A percentile compares a stretch with the other conserved stretches of the same genome.
Conservation (phyloP, 1,284 basidiomycete species). For the Thelephora terrestris region DNA sequence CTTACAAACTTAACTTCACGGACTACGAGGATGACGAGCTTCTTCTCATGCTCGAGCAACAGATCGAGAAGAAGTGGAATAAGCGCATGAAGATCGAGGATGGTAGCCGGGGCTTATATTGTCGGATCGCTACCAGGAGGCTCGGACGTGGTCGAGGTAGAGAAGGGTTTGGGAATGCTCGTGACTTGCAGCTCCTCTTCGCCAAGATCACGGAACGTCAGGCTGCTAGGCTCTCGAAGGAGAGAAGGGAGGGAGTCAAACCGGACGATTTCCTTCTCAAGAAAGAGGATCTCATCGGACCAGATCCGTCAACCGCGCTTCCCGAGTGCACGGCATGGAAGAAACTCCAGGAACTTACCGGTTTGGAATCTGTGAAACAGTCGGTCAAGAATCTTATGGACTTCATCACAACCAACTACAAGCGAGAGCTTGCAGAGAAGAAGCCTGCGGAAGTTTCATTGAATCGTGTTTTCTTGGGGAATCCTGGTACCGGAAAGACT, state of each 20-base stretch:
- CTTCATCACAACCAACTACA: constrained; percentile 41
- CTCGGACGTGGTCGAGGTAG: constrained; percentile 43
- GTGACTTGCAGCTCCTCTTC: constrained; percentile 44
- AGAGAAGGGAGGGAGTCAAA: constrained; percentile 26
- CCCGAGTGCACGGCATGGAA: constrained; percentile 37
- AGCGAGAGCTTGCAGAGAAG: constrained; percentile 45
- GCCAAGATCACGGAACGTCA: constrained; percentile 38
- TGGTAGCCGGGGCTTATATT: constrained; percentile 43
- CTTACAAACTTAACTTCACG: constrained; percentile 44
- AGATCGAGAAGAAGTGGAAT: constrained; percentile 34
- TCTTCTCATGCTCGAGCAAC: constrained; percentile 38
- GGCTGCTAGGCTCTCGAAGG: constrained; percentile 33
- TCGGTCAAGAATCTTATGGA: constrained; percentile 38
- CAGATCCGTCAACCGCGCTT: constrained; percentile 43
- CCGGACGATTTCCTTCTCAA: constrained; percentile 40
- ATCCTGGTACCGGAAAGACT: constrained; percentile 60
- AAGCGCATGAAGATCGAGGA: constrained; percentile 46
- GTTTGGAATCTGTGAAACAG: constrained; percentile 46
- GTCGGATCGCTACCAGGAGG: constrained; percentile 42
- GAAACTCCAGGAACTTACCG: constrained; percentile 42
- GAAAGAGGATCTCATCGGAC: constrained; percentile 51
- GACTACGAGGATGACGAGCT: constrained; percentile 52
- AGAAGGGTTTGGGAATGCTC: constrained; percentile 56
- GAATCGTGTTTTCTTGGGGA: constrained; percentile 53
- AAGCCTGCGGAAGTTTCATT: constrained; percentile 43